Conservation (phyloP, 2,329 filamentous ascomycete species). For the Westerdykella aurantiaca region DNA sequence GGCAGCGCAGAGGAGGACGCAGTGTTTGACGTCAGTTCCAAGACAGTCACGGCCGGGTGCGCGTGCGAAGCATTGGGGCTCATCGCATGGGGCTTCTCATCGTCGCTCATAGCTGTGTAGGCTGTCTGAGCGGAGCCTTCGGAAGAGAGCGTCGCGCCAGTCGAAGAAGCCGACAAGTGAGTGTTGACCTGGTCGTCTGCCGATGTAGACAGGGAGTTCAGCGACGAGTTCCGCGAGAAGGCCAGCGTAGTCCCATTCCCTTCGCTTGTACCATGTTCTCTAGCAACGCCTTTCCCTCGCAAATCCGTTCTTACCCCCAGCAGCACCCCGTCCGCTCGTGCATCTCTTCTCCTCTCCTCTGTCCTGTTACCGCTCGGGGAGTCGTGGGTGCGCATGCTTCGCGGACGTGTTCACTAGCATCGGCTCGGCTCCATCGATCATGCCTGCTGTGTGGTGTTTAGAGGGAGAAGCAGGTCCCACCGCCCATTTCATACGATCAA, state of each 20-base stretch:
- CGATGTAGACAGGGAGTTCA: slow-evolving; percentile 15
- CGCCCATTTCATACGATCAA: too few relatives aligned
- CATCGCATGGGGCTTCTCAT: slow-evolving; percentile 16
- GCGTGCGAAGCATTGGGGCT: slow-evolving; percentile 21
- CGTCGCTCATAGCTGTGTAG: slow-evolving; percentile 31
- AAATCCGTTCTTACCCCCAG: too few relatives aligned
- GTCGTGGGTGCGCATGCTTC: too few relatives aligned
- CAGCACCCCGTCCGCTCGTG: too few relatives aligned
- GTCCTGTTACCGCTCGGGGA: too few relatives aligned
- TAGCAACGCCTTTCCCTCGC: too few relatives aligned
- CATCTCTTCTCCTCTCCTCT: too few relatives aligned
- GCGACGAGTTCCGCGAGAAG: slow-evolving; percentile 15
- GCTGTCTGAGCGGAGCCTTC: slow-evolving; percentile 28
- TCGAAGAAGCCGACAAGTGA: slow-evolving; percentile 28
- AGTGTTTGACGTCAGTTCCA: slow-evolving; percentile 36
- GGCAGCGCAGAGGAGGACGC: slow-evolving; percentile 37
- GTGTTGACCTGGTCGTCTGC: slow-evolving; percentile 17
- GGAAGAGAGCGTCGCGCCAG: slow-evolving; percentile 24
- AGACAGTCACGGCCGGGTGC: slow-evolving; percentile 29
- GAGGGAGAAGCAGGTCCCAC: too few relatives aligned
- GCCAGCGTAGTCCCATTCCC: background rate
- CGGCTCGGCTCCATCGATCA: too few relatives aligned
- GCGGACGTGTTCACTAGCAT: too few relatives aligned
- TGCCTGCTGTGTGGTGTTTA: too few relatives aligned
- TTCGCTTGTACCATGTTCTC: too few relatives aligned